A percentile compares a stretch with the other conserved stretches of the same genome.
phyloP scores from a whole-genome alignment of 202 grass and related monocot genomes.

The Digitaria exilis region DNA sequence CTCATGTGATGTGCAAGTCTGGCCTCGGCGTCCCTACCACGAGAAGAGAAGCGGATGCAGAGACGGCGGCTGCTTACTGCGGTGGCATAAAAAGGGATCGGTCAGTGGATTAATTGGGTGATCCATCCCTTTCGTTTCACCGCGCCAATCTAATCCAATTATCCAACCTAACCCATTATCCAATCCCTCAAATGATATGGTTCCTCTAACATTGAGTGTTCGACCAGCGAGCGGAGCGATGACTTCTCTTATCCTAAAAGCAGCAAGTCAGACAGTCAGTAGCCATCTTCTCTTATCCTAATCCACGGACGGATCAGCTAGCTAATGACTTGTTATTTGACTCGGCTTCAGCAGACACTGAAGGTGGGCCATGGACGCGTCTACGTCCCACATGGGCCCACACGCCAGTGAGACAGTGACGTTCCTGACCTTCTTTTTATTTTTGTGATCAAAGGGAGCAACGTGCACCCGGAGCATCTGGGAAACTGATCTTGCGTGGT shows the following conservation, averaged over 20 bases:
- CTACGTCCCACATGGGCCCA: too few species aligned
- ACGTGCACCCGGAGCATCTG: neutral
- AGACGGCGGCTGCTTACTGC: neutral
- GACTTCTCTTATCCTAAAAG: too few species aligned
- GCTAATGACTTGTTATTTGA: neutral
- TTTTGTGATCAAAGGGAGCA: neutral
- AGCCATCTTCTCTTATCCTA: neutral
- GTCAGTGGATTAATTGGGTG: conserved; percentile 27
- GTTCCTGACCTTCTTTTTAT: neutral
- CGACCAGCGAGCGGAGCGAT: too few species aligned
- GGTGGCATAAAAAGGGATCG: neutral
- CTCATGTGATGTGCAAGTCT: neutral
- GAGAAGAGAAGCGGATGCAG: too few species aligned
- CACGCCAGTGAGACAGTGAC: neutral
- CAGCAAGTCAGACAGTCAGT: neutral
- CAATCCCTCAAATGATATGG: too few species aligned
- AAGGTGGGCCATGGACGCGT: too few species aligned
- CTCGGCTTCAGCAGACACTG: neutral
- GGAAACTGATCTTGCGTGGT: neutral
- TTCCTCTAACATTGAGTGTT: too few species aligned
- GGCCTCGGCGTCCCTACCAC: too few species aligned
- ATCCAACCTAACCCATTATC: neutral
- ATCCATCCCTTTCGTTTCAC: conserved; percentile 13
- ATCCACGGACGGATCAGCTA: neutral
- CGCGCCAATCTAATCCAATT: too few species aligned